A percentile compares a stretch with the other conserved stretches of the same genome.
Conservation (phyloP, 2,329 filamentous ascomycete genomes). For the Sporothrix brunneoviolacea region DNA sequence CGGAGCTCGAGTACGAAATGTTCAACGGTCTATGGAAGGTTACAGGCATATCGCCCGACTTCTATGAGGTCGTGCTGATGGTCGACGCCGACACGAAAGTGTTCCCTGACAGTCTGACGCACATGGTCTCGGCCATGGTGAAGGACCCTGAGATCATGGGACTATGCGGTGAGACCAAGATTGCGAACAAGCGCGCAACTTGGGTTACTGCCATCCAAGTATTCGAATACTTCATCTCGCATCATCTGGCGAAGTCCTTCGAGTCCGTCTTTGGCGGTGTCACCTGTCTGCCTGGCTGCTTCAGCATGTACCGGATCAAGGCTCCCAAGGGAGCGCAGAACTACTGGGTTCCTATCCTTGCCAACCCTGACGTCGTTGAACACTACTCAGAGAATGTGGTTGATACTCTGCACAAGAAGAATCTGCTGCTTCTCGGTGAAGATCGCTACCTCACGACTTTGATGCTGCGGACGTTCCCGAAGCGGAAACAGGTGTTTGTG, state of each 20-base stretch:
- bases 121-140: constrained; percentile 99
- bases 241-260: constrained; percentile 94
- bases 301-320: constrained; percentile 99
- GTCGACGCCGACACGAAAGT: constrained; percentile 99
- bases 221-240: constrained; percentile 99
- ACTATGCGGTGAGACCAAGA: constrained; percentile 97
- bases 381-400: constrained; percentile 99
- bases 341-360: constrained; percentile 98
- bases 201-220: constrained; percentile 99
- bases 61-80: constrained; percentile 97
- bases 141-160: constrained; percentile 99
- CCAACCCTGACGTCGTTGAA: constrained; percentile 96
- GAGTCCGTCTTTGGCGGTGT: constrained; percentile 99
- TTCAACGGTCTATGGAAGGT: constrained; percentile 99
- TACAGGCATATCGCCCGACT: constrained; percentile 95
- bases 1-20: constrained; percentile 98
- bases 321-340: constrained; percentile 96
- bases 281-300: constrained; percentile 95
- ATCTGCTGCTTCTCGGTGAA: constrained; percentile 82
- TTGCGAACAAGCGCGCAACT: constrained; percentile 90
- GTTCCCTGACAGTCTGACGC: constrained; percentile 94
- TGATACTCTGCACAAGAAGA: constrained; percentile 97
- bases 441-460: constrained; percentile 94
- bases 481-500: constrained; percentile 97
- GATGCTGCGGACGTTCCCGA: constrained; percentile 98